Evolutionary conservation across 768 basidiomycete species (phyloP), one percentile per base, ranked within the genome.

Genomic region (Hydnomerulius pinastri): DNA sequence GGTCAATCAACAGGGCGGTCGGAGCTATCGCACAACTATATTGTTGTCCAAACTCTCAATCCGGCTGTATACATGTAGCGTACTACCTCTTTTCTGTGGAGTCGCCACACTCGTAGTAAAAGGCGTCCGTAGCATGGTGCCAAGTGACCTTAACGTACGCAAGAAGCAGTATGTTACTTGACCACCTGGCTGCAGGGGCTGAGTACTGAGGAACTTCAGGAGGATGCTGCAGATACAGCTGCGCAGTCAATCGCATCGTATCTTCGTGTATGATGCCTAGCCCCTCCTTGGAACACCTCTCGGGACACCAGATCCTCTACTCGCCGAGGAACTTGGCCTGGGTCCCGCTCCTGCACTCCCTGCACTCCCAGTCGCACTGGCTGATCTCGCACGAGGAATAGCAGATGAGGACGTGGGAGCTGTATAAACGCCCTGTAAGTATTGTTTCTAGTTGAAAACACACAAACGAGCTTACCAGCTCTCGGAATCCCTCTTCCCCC

Each of bases 401-500:
- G 49, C 9, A 15, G 57, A 61, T 38, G 48, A n/a, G 15, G 56
- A 54, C 21, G 48, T 50, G 10, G 53, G 24, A 21, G 45, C 65
- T 66, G 29, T 20, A 2, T 4, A 32, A 24, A 18, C 41, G 13
- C 29, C 37, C 24, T 28, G 30, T 63, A 12, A 67, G 29, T 17
- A 28, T 9, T 4, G 9, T 41, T 36, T n/a, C 12, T 3, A 47
- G 23, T 33, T 44, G 23, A 24, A 13, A 23, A 23, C 8, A 35
- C 43, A 15, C 21, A 29, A 30, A 39, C 35, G n/a, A 10, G 43
- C 68, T 28, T 60, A 79, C 78, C 73, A 60, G 67, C 59, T 53
- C 68, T 72, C 24, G 72, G 55, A 58, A 23, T 60, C 74, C 57
- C 76, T 72, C 54, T 71, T 65, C 30, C 76, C 80, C 50, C 82